Base-by-base conservation (phyloP, 441 rosid genomes). In the Erodium trifolium region DNA sequence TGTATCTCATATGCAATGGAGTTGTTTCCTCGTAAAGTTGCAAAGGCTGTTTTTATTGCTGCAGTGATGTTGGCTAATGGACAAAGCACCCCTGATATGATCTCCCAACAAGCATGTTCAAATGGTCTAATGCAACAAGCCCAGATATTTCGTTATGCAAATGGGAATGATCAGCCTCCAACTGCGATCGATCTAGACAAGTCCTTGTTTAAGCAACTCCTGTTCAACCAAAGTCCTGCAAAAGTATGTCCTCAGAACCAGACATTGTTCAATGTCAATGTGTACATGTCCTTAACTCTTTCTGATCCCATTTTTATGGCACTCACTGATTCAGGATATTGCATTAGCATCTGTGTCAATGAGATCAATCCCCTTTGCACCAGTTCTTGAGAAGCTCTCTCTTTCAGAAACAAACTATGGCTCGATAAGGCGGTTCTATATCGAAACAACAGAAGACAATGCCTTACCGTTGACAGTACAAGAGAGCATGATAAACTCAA, bases 331-430 rank as follows among this genome's bases (percentile, higher is more conserved):
- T 62, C 82, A 89, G 93, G 99, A 93, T 76, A 74, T 93, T 14
- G 96, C 93, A 34, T 85, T 93, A 76, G 93, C 99, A 43, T 90
- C 93, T 45, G 96, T 91, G 19, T 93, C 96, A 13, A 91, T 93
- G 93, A 86, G 95, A 72, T 81, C 90, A 47, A 90, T 90, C 49
- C 99, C 99, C 18, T 93, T 93, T 72, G 88, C 93, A 0, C 99
- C 99, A 1, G 88, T 90, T 75, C 78, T 93, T 69, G 97, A 93
- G 85, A 93, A 88, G 83, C 89, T 93, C 18, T 78, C 75, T 53
- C 93, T 93, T 37, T 84, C 96, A 2, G 89, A 83, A 45, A 16
- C 29, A 69, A 90, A 83, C 13, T 82, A 91, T 3, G 93, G 99
- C 64, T 86, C 87, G 8, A 93, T 93, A 65, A 81, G 89, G 78